Conservation (phyloP, 1,284 basidiomycete species). For the Papiliotrema terrestris region DNA sequence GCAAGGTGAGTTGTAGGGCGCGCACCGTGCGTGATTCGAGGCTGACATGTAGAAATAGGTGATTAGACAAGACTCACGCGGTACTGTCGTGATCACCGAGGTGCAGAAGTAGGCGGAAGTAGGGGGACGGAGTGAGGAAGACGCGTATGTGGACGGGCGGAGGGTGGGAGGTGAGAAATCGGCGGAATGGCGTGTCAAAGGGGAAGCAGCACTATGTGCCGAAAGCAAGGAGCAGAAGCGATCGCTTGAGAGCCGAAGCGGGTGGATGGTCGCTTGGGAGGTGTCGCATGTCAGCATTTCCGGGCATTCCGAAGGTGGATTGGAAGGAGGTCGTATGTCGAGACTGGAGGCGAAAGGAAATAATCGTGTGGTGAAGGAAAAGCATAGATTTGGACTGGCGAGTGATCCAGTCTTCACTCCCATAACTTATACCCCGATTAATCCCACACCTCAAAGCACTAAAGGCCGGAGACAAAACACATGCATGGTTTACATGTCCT, state of each 20-base stretch:
- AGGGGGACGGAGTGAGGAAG: not conserved
- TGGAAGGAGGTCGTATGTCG: not conserved
- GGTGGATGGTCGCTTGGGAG: no score
- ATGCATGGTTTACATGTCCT: no score
- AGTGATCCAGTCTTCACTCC: not conserved
- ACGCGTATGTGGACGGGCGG: not conserved
- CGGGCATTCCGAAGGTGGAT: not conserved
- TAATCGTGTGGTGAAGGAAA: not conserved
- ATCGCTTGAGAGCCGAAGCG: no score
- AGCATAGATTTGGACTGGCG: not conserved
- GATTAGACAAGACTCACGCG: conserved; percentile 24
- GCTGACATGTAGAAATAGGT: conserved; percentile 34
- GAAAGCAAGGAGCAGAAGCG: not conserved
- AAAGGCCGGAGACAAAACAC: no score
- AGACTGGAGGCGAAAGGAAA: not conserved
- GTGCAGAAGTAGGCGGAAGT: conserved; percentile 2
- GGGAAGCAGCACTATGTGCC: not conserved
- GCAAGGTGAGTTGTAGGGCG: conserved; percentile 31
- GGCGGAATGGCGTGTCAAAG: not conserved
- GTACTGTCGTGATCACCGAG: conserved; percentile 32
- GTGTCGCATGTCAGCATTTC: no score
- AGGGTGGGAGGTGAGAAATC: not conserved
- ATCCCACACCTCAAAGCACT: not conserved
- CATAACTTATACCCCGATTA: not conserved
- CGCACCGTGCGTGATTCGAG: conserved; percentile 15